Base-by-base conservation (phyloP, 2,329 filamentous ascomycete genomes). In the Colletotrichum endophyticum region DNA sequence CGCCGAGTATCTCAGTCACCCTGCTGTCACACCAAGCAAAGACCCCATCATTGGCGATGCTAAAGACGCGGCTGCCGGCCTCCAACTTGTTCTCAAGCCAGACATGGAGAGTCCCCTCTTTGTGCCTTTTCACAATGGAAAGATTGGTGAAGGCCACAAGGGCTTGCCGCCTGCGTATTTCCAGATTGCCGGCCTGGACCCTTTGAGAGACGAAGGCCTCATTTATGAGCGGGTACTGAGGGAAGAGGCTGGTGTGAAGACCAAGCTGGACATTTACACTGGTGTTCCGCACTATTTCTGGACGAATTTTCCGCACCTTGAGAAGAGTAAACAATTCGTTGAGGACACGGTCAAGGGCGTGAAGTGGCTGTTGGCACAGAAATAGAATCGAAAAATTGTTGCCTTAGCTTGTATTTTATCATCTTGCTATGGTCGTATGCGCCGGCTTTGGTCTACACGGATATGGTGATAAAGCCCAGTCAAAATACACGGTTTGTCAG, bases 111-210 rank as follows among this genome's bases (percentile, higher is more conserved):
- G 73, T 34, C 70, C 73, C 8, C 73, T 76, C 11, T 76, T 76
- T 11, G 64, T 76, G 11, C 73, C 73, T 11, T 76, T 76, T 11
- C 70, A 59, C n/a, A 57, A 13, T 16, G 70, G 73, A 2, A 59
- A 25, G 22, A 36, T 34, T 6, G 70, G 64, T 1, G 25, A 73
- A 19, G 73, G 73, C 6, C 73, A 76, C 27, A 59, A 34, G 15
- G 70, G 73, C 2, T 15, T 76, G n/a, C 70, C 70, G n/a, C 70
- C 70, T 32, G 70, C 64, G 6, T 76, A 76, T 79, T 81, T 92
- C 2, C 88, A 90, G 78, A 83, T 90, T 1, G 86, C 84, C 76
- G 90, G 89, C 13, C 75, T 88, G 74, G 90, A 91, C 79, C 86
- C 86, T 0, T 77, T 89, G 4, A 81, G 90, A 6, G 90, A 92